These are phyloP conservation scores for Exobasidium cylindrosporum DNA, from an alignment of 1,284 basidiomycete genomes.

Conservation along the genomic window DNA sequence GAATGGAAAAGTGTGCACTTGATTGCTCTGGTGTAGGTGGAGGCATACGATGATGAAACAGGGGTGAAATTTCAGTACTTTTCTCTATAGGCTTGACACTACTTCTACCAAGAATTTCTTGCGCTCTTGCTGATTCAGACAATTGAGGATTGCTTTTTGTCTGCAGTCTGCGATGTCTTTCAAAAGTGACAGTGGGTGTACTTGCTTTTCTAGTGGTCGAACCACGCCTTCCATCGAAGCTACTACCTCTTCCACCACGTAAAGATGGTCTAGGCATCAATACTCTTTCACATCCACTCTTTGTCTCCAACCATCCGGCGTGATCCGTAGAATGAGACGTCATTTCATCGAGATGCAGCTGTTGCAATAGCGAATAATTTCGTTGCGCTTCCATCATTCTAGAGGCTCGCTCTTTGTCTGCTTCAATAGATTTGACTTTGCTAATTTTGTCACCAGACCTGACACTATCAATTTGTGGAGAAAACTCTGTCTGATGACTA, in stretches of 20 bases:
- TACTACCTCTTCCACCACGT: not conserved
- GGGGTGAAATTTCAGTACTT: not conserved
- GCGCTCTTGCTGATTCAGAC: not conserved
- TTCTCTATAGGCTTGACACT: not conserved
- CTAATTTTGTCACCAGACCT: not conserved
- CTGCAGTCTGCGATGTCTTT: slow-evolving; percentile 7
- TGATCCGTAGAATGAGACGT: slow-evolving; percentile 11
- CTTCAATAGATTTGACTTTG: not conserved
- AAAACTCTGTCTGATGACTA: slow-evolving; percentile 10
- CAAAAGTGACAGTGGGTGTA: not conserved
- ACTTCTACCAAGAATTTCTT: slow-evolving; percentile 8
- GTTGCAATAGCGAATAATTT: slow-evolving; percentile 16
- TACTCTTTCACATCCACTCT: slow-evolving; percentile 17
- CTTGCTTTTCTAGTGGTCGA: not conserved
- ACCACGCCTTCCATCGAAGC: not conserved
- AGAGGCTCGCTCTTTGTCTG: not conserved
- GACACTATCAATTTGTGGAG: not conserved
- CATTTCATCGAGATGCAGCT: slow-evolving; percentile 20
- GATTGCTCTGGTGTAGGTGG: slow-evolving; percentile 7
- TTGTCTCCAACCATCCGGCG: slow-evolving; percentile 11
- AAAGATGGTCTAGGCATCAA: slow-evolving; percentile 15
- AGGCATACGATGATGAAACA: slow-evolving; percentile 21
- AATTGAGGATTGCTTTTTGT: not conserved
- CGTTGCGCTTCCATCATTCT: slow-evolving; percentile 5
- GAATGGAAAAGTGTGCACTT: not conserved